phyloP scores from a whole-genome alignment of 352 stramenopile genomes.

The Blastocystis sp. region DNA sequence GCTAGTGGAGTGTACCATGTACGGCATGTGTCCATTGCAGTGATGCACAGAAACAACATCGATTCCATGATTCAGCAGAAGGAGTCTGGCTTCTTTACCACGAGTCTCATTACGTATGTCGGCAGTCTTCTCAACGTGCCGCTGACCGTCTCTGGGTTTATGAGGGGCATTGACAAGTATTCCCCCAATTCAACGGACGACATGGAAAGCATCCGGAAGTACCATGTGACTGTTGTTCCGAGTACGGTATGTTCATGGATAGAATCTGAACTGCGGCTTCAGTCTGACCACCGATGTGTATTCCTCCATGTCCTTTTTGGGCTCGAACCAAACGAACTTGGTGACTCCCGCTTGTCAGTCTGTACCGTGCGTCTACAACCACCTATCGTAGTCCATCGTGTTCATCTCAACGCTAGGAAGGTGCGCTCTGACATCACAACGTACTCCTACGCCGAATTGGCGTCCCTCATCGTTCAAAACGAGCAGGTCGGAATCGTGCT shows the following conservation, averaged over 20 bases:
- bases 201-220: conserved; percentile 24
- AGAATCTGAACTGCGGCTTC: conserved; percentile 66
- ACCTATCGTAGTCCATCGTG: background rate
- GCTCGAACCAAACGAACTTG: conserved; percentile 33
- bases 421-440: conserved; percentile 47
- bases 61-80: background rate
- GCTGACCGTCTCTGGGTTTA: conserved; percentile 28
- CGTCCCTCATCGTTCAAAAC: conserved; percentile 32
- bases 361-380: conserved; percentile 54
- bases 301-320: conserved; percentile 35
- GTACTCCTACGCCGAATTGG: conserved; percentile 33
- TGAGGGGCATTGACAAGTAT: conserved; percentile 26
- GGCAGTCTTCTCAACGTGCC: conserved; percentile 29
- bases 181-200: background rate
- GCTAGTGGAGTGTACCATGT: conserved; percentile 26
- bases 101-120: conserved; percentile 29
- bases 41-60: conserved; percentile 44
- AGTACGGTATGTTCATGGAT: background rate
- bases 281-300: conserved; percentile 35
- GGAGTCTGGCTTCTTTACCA: conserved; percentile 24
- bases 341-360: conserved; percentile 54
- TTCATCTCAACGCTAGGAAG: background rate
- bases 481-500: background rate
- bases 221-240: conserved; percentile 8
- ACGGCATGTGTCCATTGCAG: background rate